A percentile compares a stretch with the other conserved stretches of the same genome.
phyloP scores from a whole-genome alignment of 495 filamentous ascomycete species.

The Penicillium cosmopolitanum region DNA sequence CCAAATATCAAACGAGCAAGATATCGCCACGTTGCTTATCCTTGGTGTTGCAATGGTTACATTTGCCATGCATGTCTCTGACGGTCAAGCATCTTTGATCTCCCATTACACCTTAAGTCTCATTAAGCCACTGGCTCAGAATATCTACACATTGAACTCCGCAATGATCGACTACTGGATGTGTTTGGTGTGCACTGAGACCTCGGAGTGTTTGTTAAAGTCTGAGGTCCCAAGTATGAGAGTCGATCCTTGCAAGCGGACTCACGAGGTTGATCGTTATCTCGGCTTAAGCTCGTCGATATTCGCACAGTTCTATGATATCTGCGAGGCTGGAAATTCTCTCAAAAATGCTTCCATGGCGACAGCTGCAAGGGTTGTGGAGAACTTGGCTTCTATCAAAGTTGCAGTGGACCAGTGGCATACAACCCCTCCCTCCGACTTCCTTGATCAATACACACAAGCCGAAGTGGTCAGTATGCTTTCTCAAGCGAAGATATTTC shows the following conservation, averaged over 20 bases:
- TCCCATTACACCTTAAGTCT: slow-evolving; percentile 21
- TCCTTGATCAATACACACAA: slow-evolving; percentile 17
- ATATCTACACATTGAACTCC: slow-evolving; percentile 8
- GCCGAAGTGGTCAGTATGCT: slow-evolving; percentile 17
- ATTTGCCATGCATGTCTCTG: slow-evolving; percentile 27
- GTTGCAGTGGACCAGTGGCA: slow-evolving; percentile 17
- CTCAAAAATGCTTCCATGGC: slow-evolving; percentile 1
- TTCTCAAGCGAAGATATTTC: slow-evolving; percentile 21
- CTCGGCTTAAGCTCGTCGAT: slow-evolving; percentile 22
- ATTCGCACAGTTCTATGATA: slow-evolving; percentile 20
- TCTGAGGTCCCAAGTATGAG: slow-evolving; percentile 18
- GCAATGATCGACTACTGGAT: slow-evolving; percentile 20
- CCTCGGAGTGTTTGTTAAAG: slow-evolving; percentile 22
- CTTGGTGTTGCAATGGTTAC: slow-evolving; percentile 25
- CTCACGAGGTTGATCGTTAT: slow-evolving; percentile 22
- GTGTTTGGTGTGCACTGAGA: slow-evolving; percentile 27
- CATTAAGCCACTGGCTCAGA: slow-evolving; percentile 13
- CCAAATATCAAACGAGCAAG: slow-evolving; percentile 8
- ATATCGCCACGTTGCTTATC: slow-evolving; percentile 17
- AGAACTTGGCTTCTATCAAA: slow-evolving; percentile 4
- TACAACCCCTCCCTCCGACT: slow-evolving; percentile 7
- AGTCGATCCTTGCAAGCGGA: slow-evolving; percentile 7
- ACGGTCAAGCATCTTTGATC: slow-evolving; percentile 24
- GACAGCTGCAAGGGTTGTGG: background rate
- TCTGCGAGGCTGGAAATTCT: slow-evolving; percentile 7